Base-by-base conservation (phyloP, 1,284 basidiomycete species). In the Pholiota adiposa region DNA sequence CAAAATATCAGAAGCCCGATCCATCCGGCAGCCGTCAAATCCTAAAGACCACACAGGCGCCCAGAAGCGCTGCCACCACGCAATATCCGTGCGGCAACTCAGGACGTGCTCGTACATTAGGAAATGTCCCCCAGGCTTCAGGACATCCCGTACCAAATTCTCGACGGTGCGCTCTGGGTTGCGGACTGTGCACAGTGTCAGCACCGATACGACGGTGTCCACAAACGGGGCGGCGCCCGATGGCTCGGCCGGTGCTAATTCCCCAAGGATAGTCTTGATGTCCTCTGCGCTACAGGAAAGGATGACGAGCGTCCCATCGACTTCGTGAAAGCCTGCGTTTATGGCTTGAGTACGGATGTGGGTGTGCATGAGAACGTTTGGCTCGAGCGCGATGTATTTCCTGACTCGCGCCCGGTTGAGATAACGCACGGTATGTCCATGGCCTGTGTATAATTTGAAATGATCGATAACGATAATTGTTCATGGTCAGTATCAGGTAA, bases 51-150 rank as follows among this genome's bases (percentile, higher is more conserved):
- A 91, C 2, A 90, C 7, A 0, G 88, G 88, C 2, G 85, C 79
- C 86, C 87, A 89, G 52, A 88, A 78, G 0, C 75, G 64, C 72
- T 91, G 89, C 86, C 87, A 90, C 80, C 83, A 81, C 11, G 80
- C 80, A 3, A 88, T 79, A 54, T 83, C 81, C 12, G 67, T 56
- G 0, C 70, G 67, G 0, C 76, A 77, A 63, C 79, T 87, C 40
- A 77, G 72, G 14, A 89, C 85, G 66, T 90, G 88, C 70, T 90
- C 89, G 61, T 83, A 85, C 67, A 83, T 85, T n/a, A 90, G 73
- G 2, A 90, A 62, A 55, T 78, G 73, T 0, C 88, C 89, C 0
- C 83, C 85, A 0, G 85, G 79, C 58, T 78, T 81, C 25, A 90
- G 75, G 1, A 84, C 72, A 12, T 80, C 73, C 0, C 71, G 67